phyloP scores from a whole-genome alignment of 108 stramenopile species.

The Fragilaria crotonensis region DNA sequence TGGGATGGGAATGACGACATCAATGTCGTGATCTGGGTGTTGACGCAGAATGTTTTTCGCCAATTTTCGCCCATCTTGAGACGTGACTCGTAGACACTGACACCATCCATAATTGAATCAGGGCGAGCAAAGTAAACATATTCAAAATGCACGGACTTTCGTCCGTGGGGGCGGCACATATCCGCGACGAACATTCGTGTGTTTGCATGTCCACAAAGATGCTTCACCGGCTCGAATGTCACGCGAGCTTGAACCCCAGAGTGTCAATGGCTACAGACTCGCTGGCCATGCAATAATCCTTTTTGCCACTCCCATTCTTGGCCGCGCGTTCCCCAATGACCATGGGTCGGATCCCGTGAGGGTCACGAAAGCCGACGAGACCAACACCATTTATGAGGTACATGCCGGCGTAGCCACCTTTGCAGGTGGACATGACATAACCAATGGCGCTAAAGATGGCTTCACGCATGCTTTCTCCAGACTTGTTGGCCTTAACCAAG shows the following conservation, averaged over 20 bases:
- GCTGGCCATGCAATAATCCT: constrained; percentile 86
- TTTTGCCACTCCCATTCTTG: constrained; percentile 20
- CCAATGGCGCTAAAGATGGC: constrained; percentile 66
- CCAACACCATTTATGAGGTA: constrained; percentile 94
- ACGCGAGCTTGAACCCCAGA: constrained; percentile 87
- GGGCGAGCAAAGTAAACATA: constrained; percentile 99
- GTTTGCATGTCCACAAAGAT: constrained; percentile 72
- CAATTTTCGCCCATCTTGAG: constrained; percentile 97
- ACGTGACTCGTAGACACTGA: constrained; percentile 93
- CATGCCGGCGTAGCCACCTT: constrained; percentile 92
- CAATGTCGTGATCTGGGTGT: constrained; percentile 92
- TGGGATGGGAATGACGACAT: constrained; percentile 98
- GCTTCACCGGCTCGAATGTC: constrained; percentile 95
- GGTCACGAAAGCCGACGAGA: constrained; percentile 94
- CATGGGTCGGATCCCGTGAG: constrained; percentile 95
- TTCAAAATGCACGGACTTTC: constrained; percentile 97
- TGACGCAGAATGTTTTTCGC: constrained; percentile 72
- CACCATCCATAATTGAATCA: constrained; percentile 97
- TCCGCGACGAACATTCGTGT: constrained; percentile 64
- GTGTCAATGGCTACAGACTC: constrained; percentile 98
- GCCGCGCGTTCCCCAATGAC: constrained; percentile 77
- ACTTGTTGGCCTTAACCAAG: constrained; percentile 35
- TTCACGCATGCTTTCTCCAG: constrained; percentile 32
- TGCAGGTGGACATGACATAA: constrained; percentile 79
- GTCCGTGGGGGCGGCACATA: constrained; percentile 33